Base-by-base conservation (phyloP, 2,329 filamentous ascomycete genomes). In the Truncatella angustata region DNA sequence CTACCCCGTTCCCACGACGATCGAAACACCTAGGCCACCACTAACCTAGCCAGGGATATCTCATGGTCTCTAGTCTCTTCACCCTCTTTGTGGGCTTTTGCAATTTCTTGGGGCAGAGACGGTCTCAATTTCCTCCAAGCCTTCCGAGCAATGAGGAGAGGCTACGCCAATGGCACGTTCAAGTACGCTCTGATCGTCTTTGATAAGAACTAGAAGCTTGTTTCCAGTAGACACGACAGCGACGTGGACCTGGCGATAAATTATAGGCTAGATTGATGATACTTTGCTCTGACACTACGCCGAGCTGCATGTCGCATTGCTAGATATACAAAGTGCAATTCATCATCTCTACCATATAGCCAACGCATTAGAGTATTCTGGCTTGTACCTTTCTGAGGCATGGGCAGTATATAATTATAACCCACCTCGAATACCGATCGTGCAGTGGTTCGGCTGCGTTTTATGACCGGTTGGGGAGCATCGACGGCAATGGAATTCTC, bases 121-220 rank as follows among this genome's bases (percentile, higher is more conserved):
- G 81, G 80, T 2, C 74, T 85, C 37, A 79, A 81, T 4, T 85
- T 84, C 57, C 64, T 85, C 52, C 80, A 84, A 62, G 77, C 81
- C 1, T 85, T 85, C 67, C 73, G 80, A 14, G 80, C 81, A 5
- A 84, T 84, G 81, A 70, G 80, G 55, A 71, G 81, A 53, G 81
- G 81, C 0, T 84, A 83, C 59, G 75, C 76, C 0, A 82, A 83
- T 53, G 80, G 78, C 5, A 78, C 73, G 7, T 84, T 85, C 62
- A 70, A 75, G 34, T 85, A 84, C 60, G 79, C 78, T 16, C 77
- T 84, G 10, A 80, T 84, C 73, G 74, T 72, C 12, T 83, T 84
- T 58, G 65, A 74, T 58, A 83, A 82, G 57, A 58, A 63, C 12
- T 66, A 48, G 54, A 26, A 40, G 21, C 16, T 44, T 44, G 10